These are phyloP conservation scores for Scleroderma citrinum DNA, from an alignment of 768 basidiomycete genomes.

Conservation along the genomic window DNA sequence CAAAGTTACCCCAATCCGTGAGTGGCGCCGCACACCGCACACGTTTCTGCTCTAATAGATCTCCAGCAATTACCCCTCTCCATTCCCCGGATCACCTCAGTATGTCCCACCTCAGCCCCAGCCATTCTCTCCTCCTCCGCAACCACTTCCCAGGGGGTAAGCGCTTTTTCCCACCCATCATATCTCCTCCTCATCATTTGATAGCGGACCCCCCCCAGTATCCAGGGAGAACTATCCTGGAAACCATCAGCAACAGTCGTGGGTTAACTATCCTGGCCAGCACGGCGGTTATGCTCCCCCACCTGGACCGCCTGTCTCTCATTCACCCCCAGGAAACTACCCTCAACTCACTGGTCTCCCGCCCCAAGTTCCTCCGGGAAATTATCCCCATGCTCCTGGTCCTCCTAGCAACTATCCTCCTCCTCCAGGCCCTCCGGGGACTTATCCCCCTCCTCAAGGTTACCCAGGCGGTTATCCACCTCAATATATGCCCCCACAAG, in stretches of 20 bases:
- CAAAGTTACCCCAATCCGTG: slow-evolving; percentile 12
- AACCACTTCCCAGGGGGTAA: slow-evolving; percentile 10
- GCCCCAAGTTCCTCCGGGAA: background rate
- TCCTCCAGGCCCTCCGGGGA: background rate
- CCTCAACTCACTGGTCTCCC: slow-evolving; percentile 11
- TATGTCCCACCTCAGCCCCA: slow-evolving; percentile 1
- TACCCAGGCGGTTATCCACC: background rate
- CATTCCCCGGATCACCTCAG: background rate
- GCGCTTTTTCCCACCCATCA: background rate
- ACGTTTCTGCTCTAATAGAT: background rate
- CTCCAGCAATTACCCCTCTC: background rate
- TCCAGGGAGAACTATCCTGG: slow-evolving; percentile 35
- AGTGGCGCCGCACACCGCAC: background rate
- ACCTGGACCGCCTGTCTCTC: slow-evolving; percentile 3
- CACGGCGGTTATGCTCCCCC: slow-evolving; percentile 4
- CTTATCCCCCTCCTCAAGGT: background rate
- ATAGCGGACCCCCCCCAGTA: slow-evolving; percentile 21
- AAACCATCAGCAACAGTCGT: slow-evolving; percentile 33
- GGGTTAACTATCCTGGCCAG: slow-evolving; percentile 26
- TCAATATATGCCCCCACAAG: background rate
- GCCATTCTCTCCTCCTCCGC: slow-evolving; percentile 3
- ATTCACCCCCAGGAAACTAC: slow-evolving; percentile 9
- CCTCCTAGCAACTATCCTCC: slow-evolving; percentile 10
- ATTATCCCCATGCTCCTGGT: slow-evolving; percentile 13
- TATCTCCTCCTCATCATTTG: background rate